Evolutionary conservation across 371 early-diverging fungal species (phyloP).

Genomic region (Rhizopus arrhizus): DNA sequence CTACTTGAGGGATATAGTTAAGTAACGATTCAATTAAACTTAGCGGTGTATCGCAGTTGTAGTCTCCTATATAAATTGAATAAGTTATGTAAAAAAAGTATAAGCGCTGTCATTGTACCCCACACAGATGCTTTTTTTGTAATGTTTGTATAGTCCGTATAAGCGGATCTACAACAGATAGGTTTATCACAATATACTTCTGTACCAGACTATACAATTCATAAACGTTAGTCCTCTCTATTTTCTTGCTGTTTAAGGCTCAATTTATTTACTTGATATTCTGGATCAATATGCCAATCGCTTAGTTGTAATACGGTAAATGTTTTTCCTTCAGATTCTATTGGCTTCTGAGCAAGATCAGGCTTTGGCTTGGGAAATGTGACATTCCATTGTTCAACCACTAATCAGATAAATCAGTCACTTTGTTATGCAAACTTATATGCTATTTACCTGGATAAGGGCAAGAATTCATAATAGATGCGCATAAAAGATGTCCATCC

Average conservation of each 20-base stretch:
- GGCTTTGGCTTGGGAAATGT: conserved; percentile 59
- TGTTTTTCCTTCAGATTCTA: conserved; percentile 33
- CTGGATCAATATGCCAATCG: conserved; percentile 69
- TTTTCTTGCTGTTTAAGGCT: background rate
- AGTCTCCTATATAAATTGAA: conserved; percentile 40
- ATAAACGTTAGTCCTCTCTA: background rate
- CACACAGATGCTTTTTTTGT: conserved; percentile 37
- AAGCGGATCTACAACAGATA: conserved; percentile 57
- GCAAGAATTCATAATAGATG: conserved; percentile 47
- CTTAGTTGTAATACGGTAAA: conserved; percentile 62
- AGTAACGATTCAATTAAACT: conserved; percentile 52
- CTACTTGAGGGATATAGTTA: conserved; percentile 40
- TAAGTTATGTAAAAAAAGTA: conserved; percentile 1
- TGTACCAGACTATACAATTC: conserved; percentile 38
- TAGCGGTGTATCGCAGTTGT: conserved; percentile 56
- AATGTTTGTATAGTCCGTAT: conserved; percentile 39
- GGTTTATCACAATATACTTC: conserved; percentile 58
- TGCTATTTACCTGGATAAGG: conserved; percentile 45
- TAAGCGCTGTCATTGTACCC: conserved; percentile 28
- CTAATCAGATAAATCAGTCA: conserved; percentile 7
- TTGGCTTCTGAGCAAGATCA: conserved; percentile 13
- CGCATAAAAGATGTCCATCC: conserved; percentile 52
- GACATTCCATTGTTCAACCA: conserved; percentile 41
- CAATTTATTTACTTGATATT: conserved; percentile 38
- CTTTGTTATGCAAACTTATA: too few relatives aligned